Base-by-base conservation (phyloP, 441 rosid species). In the Pelargonium myrrhifolium region DNA sequence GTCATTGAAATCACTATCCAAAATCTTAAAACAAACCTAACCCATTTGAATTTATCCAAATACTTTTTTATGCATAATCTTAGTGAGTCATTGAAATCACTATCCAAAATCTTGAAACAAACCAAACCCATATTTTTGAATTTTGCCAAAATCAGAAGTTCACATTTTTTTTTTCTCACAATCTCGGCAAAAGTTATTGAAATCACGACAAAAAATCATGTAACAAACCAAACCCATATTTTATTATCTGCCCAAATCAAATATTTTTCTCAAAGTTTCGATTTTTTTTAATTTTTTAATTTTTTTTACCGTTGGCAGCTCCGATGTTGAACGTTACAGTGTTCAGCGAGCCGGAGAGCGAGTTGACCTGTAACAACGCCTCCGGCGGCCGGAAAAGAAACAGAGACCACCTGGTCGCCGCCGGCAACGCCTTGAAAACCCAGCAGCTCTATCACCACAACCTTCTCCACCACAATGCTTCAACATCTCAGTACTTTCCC, bases 321-420 rank as follows among this genome's bases (percentile, higher is more conserved):
- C 56, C n/a, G 56, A 49, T 15, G 20, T 4, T 49, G 56, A 49
- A 49, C 56, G 56, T 49, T 49, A 20, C 56, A n/a, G 56, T 4
- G 7, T 49, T 49, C 7, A 49, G 56, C 56, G 56, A 49, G 26
- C 55, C 55, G 55, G 55, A 47, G 55, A 47, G 55, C 55, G 55
- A 47, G 18, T 6, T 47, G 18, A 47, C 55, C 18, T 47, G 18
- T n/a, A 47, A 47, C 6, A 47, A 47, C 6, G 55, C 55, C 6
- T 47, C 55, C 55, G 55, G 55, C 55, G 55, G 55, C 55, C 55
- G 55, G 55, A 47, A 47, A 6, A 14, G 55, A 14, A 6, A 15
- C 55, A 47, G 55, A 47, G 55, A 47, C 18, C 14, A 14, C 55
- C 55, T 12, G 55, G 17, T 11, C 18, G 26, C 26, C 26, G 26